A percentile compares a stretch with the other conserved stretches of the same genome.
These are phyloP conservation scores for Endocladia muricata DNA, from an alignment of 31 red algal genomes.

Conservation along the genomic window DNA sequence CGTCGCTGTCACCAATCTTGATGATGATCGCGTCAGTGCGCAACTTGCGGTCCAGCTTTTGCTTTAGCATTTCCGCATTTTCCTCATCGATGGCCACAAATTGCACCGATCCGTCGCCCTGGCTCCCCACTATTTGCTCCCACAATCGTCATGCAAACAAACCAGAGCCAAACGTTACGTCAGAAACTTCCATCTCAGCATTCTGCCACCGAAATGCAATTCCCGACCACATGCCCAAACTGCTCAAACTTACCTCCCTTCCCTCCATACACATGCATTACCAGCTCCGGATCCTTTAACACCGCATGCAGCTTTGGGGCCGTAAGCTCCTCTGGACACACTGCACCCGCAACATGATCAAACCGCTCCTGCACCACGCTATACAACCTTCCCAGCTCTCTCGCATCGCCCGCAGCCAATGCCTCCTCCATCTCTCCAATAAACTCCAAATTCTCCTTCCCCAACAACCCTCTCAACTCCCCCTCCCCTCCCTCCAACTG, in stretches of 20 bases:
- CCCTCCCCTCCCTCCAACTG: no score
- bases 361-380: constrained; percentile 25
- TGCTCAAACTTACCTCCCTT: constrained; percentile 28
- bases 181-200: not conserved
- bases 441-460: constrained; percentile 23
- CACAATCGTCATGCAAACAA: not conserved
- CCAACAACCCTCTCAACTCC: constrained; percentile 23
- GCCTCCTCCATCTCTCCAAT: constrained; percentile 28
- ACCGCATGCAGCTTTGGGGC: constrained; percentile 31
- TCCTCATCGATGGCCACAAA: constrained; percentile 49
- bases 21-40: constrained; percentile 28
- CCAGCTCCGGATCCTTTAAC: constrained; percentile 23
- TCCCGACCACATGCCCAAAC: no score
- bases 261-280: constrained; percentile 20
- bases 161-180: not conserved
- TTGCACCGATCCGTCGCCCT: constrained; percentile 66
- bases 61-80: constrained; percentile 1
- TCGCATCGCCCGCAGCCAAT: constrained; percentile 11
- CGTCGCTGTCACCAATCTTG: not conserved
- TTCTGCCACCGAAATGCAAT: not conserved
- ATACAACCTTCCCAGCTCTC: constrained; percentile 16
- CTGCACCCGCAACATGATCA: constrained; percentile 37
- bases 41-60: constrained; percentile 7
- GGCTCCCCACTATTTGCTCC: constrained; percentile 30
- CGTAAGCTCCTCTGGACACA: constrained; percentile 34